A percentile compares a stretch with the other conserved stretches of the same genome.
phyloP scores from a whole-genome alignment of 805 yeast genomes.

The Cyberlindnera samutprakarnensis region DNA sequence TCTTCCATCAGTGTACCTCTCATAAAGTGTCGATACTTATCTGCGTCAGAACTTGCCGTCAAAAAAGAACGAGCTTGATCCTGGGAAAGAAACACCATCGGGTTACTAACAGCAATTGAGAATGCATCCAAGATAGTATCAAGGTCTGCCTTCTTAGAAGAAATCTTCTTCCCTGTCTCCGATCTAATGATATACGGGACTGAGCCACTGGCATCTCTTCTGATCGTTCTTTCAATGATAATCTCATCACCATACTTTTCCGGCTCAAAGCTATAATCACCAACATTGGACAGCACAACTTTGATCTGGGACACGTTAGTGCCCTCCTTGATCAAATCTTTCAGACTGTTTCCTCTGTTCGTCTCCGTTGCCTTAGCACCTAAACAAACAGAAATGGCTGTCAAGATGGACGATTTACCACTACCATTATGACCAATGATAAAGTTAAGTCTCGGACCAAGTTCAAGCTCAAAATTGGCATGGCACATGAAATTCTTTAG shows the following conservation, averaged over 20 bases:
- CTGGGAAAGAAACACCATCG: constrained; percentile 87
- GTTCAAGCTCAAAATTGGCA: constrained; percentile 60
- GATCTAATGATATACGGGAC: constrained; percentile 48
- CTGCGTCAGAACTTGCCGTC: constrained; percentile 64
- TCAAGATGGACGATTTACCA: constrained; percentile 83
- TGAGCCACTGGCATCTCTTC: constrained; percentile 36
- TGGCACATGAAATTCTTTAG: constrained; percentile 88
- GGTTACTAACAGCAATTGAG: constrained; percentile 78
- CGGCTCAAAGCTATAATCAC: constrained; percentile 56
- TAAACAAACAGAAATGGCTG: constrained; percentile 79
- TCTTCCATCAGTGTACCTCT: constrained; percentile 70
- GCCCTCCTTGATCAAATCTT: constrained; percentile 72
- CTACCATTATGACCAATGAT: constrained; percentile 88
- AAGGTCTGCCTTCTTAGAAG: constrained; percentile 56
- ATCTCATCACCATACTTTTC: constrained; percentile 64
- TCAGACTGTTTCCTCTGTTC: constrained; percentile 69
- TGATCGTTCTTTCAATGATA: constrained; percentile 59
- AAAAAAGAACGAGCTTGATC: constrained; percentile 89
- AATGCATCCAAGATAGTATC: constrained; percentile 63
- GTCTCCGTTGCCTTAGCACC: constrained; percentile 89
- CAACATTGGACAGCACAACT: constrained; percentile 57
- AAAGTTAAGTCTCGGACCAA: constrained; percentile 78
- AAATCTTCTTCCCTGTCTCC: constrained; percentile 41
- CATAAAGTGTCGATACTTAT: constrained; percentile 72
- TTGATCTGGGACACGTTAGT: constrained; percentile 57